Evolutionary conservation across 768 basidiomycete species (phyloP).

Genomic region (Albatrellus ellisii): DNA sequence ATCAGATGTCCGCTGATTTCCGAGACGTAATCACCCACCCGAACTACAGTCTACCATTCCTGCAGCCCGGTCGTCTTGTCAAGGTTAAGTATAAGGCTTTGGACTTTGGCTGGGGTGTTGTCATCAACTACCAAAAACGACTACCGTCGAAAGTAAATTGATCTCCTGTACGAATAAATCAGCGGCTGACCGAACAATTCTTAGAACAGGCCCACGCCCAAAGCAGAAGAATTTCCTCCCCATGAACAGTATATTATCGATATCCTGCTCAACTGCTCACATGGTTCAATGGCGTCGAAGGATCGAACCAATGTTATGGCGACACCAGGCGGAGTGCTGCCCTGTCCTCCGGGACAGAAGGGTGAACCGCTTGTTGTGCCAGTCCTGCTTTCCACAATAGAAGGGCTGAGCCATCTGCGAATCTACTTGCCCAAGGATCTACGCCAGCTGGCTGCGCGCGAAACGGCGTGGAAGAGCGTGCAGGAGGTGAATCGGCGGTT

Average conservation of each 20-base stretch:
- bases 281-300: conserved; percentile 46
- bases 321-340: conserved; percentile 59
- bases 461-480: conserved; percentile 83
- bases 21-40: conserved; percentile 91
- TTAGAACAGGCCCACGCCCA: conserved; percentile 55
- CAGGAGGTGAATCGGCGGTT: conserved; percentile 85
- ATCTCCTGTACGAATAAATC: conserved; percentile 9
- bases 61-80: conserved; percentile 87
- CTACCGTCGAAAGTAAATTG: conserved; percentile 73
- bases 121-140: conserved; percentile 87
- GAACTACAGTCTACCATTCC: conserved; percentile 86
- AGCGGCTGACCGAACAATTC: neutral
- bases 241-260: conserved; percentile 92
- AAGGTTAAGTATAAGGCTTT: conserved; percentile 75
- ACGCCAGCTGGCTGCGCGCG: conserved; percentile 57
- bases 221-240: conserved; percentile 56
- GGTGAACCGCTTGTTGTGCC: conserved; percentile 82
- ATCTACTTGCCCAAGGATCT: conserved; percentile 87
- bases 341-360: conserved; percentile 58
- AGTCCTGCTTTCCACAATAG: conserved; percentile 75
- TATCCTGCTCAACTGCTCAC: conserved; percentile 73
- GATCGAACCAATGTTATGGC: conserved; percentile 39
- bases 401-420: conserved; percentile 77
- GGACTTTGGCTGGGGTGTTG: conserved; percentile 95
- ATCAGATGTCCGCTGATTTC: conserved; percentile 82